Evolutionary conservation across 805 yeast species (phyloP).

Genomic region (Cyberlindnera lachancei): DNA sequence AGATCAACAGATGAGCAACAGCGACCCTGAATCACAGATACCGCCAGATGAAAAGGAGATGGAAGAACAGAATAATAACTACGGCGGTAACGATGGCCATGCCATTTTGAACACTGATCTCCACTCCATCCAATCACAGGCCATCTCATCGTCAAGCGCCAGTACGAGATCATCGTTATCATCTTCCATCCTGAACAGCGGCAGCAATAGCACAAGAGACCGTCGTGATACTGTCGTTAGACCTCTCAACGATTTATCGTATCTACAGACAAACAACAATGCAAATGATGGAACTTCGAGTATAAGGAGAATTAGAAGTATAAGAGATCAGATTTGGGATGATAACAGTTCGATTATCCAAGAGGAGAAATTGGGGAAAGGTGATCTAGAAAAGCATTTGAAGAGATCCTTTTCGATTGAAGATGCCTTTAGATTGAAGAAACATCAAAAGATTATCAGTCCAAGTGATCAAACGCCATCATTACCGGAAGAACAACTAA

Average conservation of each 20-base stretch:
- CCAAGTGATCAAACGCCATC: constrained; percentile 1
- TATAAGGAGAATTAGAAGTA: constrained; percentile 7
- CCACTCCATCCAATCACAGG: too few relatives aligned
- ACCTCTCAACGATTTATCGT: constrained; percentile 2
- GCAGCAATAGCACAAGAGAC: too few relatives aligned
- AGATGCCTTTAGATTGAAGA: constrained; percentile 10
- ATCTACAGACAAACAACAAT: too few relatives aligned
- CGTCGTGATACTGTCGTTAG: constrained; percentile 3
- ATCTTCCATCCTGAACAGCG: too few relatives aligned
- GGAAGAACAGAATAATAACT: too few relatives aligned
- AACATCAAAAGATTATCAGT: too few relatives aligned
- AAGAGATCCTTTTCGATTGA: constrained; percentile 11
- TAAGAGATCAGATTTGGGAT: constrained; percentile 9
- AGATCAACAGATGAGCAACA: too few relatives aligned
- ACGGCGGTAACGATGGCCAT: too few relatives aligned
- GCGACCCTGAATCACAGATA: too few relatives aligned
- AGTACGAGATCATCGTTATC: constrained; percentile 8
- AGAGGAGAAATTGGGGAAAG: constrained; percentile 7
- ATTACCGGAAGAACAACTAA: neutral
- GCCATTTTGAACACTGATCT: too few relatives aligned
- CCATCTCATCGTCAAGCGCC: too few relatives aligned
- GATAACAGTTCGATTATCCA: constrained; percentile 9
- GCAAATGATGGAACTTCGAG: constrained; percentile 2
- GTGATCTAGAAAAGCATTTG: constrained; percentile 8
- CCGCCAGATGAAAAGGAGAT: too few relatives aligned